phyloP scores from a whole-genome alignment of 1,284 basidiomycete genomes.

The Malassezia psittaci region DNA sequence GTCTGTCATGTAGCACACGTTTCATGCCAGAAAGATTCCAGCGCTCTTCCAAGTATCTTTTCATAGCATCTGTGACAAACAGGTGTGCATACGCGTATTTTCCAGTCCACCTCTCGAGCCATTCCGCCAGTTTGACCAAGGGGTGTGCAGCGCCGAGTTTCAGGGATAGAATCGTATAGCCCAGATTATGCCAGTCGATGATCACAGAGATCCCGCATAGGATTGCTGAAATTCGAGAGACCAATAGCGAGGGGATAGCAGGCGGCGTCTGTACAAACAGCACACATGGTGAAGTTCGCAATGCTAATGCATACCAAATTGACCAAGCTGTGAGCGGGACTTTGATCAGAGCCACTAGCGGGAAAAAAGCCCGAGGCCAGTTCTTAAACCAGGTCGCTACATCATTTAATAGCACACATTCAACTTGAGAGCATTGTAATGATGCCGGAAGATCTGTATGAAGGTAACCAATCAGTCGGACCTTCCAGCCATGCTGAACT shows the following conservation, averaged over 20 bases:
- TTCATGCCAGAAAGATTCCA: conserved; percentile 56
- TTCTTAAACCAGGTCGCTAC: conserved; percentile 49
- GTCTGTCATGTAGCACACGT: conserved; percentile 53
- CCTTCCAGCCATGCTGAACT: conserved; percentile 66
- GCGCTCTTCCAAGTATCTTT: conserved; percentile 58
- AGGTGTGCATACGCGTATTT: conserved; percentile 69
- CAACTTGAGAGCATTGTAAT: neutral
- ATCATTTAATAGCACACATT: neutral
- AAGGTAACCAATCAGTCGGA: conserved; percentile 70
- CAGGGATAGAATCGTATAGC: conserved; percentile 81
- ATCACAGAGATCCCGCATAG: conserved; percentile 70
- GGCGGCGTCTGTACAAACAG: conserved; percentile 92
- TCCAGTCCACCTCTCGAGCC: conserved; percentile 33
- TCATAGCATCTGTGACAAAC: conserved; percentile 87
- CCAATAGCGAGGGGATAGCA: conserved; percentile 78
- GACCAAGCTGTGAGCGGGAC: conserved; percentile 49
- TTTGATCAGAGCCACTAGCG: conserved; percentile 69
- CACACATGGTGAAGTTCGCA: conserved; percentile 60
- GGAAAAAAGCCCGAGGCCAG: conserved; percentile 56
- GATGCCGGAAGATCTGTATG: conserved; percentile 27
- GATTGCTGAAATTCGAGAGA: conserved; percentile 64
- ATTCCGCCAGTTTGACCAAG: conserved; percentile 58
- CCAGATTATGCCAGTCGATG: conserved; percentile 98
- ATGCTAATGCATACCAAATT: conserved; percentile 33
- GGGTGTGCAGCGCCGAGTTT: conserved; percentile 61